Base-by-base conservation (phyloP, 371 early-diverging fungal species). In the Mortierella polycephala region DNA sequence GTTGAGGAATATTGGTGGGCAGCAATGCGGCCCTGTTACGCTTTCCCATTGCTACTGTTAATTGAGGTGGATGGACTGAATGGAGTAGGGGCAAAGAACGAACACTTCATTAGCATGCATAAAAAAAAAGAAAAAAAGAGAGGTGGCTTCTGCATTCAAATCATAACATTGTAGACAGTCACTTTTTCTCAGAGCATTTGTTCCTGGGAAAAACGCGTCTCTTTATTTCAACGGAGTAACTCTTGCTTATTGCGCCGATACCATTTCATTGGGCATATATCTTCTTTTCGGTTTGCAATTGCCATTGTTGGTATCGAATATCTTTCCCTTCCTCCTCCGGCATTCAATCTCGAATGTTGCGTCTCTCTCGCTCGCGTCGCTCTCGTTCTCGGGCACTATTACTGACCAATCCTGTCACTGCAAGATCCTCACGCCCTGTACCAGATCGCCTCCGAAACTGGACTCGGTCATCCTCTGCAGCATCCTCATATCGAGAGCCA, bases 1-100 rank as follows among this genome's bases (percentile, higher is more conserved):
- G 88, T 84, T 98, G 98, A 49, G 98, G 97, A 57, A 98, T 86
- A 85, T 98, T 97, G 52, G 85, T 92, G 13, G 91, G 90, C 75
- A 93, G 83, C 72, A 90, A 75, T 13, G 92, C 86, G 37, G 94
- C 89, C 81, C 92, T 83, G 70, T 90, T 90, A 11, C 91, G 85
- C 84, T 83, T 87, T 63, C 88, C 91, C 91, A 91, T 91, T 57
- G 50, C 56, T 37, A 11, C 20, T 69, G 2, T 21, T 45, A 54
- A 56, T 16, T 57, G 21, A 7, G 50, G 46, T 39, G 52, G 37
- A 42, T 20, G 47, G 11, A 57, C n/a, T 41, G 56, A 50, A 20
- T 39, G 40, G 51, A 40, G 18, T 39, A 40, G 6, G 60, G 46
- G 30, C 37, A 37, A 47, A 53, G 40, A 50, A 61, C 11, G 60